A percentile compares a stretch with the other conserved stretches of the same genome.
Evolutionary conservation across 768 basidiomycete genomes (phyloP).

Genomic region (Tylopilus felleus): DNA sequence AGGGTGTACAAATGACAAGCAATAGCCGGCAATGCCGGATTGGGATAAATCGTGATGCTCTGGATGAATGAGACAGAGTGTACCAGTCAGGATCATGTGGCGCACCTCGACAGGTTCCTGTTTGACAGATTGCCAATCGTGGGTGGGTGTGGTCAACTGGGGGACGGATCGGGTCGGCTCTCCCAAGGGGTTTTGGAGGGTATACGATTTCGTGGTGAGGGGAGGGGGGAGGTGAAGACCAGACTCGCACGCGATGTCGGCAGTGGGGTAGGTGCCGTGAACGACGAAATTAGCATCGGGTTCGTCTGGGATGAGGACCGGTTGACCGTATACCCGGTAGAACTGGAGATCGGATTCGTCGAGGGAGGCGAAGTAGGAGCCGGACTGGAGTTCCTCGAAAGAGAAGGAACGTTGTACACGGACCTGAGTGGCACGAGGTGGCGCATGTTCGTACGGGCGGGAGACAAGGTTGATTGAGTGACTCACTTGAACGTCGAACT

Average conservation of each 20-base stretch:
- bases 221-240: conserved; percentile 4
- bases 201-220: conserved; percentile 26
- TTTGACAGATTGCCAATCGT: conserved; percentile 23
- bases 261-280: conserved; percentile 4
- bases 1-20: conserved; percentile 18
- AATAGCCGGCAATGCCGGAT: conserved; percentile 11
- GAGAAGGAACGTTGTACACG: conserved; percentile 31
- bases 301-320: conserved; percentile 32
- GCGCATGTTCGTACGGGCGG: neutral
- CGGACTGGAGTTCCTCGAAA: conserved; percentile 35
- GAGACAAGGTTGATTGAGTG: neutral
- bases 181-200: conserved; percentile 29
- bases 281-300: conserved; percentile 17
- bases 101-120: conserved; percentile 28
- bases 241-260: conserved; percentile 1
- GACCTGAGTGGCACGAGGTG: conserved; percentile 16
- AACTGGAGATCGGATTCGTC: conserved; percentile 34
- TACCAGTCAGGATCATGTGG: neutral
- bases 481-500: conserved; percentile 25
- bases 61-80: conserved; percentile 12
- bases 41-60: conserved; percentile 5
- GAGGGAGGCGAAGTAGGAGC: conserved; percentile 26
- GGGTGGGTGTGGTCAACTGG: neutral
- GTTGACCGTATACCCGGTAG: conserved; percentile 32
- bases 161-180: neutral